phyloP scores from a whole-genome alignment of 805 yeast genomes.

The Pichia cabralensis region DNA sequence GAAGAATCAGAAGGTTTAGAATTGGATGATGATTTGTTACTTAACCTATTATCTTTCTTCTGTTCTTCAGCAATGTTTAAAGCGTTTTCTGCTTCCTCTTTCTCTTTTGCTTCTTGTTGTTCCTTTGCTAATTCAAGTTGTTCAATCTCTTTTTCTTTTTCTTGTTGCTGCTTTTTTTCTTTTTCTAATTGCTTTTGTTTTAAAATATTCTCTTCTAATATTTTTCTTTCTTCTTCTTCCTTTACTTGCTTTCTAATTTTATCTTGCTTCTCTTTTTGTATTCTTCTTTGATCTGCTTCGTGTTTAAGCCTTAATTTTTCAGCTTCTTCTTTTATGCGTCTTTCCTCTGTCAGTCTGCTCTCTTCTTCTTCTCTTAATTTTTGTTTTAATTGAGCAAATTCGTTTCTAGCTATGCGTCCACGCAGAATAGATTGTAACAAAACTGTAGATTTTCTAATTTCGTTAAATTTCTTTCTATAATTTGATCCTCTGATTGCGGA shows the following conservation, averaged over 20 bases:
- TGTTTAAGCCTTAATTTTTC: no score
- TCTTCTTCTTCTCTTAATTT: constrained; percentile 65
- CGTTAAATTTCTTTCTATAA: background rate
- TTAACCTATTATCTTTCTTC: no score
- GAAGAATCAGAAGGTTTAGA: no score
- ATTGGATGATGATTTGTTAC: no score
- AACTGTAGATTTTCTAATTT: background rate
- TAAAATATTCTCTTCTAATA: background rate
- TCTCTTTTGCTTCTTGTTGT: constrained; percentile 5
- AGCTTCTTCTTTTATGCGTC: background rate
- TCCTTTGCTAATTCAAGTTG: background rate
- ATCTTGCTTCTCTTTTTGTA: constrained; percentile 28
- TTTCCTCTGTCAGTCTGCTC: constrained; percentile 32
- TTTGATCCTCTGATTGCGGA: background rate
- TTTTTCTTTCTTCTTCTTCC: constrained; percentile 28
- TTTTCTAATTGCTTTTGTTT: background rate
- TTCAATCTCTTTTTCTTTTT: constrained; percentile 4
- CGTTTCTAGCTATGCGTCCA: constrained; percentile 44
- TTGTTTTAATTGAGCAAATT: constrained; percentile 60
- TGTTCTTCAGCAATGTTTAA: no score
- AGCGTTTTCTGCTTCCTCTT: no score
- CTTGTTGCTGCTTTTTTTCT: background rate
- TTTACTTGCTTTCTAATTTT: constrained; percentile 22
- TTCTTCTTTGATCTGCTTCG: constrained; percentile 56
- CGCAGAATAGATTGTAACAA: constrained; percentile 23